These are phyloP conservation scores for Wickerhamomyces ciferrii DNA, from an alignment of 805 yeast species.

Conservation along the genomic window DNA sequence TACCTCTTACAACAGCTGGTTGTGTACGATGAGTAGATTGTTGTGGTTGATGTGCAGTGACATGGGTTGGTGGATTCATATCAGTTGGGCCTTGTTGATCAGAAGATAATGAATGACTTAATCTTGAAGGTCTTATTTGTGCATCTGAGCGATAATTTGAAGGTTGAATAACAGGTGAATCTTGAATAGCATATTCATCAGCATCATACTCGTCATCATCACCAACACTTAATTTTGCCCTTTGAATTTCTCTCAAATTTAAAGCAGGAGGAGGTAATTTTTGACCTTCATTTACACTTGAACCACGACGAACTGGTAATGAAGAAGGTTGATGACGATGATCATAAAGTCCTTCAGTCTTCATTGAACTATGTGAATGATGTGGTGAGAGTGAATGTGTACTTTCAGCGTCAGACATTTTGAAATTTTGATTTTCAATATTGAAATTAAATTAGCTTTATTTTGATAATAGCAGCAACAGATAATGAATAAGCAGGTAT, in stretches of 20 bases:
- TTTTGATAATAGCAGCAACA: too few species aligned
- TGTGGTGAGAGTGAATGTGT: conserved; percentile 14
- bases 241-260: not conserved
- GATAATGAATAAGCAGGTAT: too few species aligned
- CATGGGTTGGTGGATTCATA: not conserved
- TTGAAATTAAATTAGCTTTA: too few species aligned
- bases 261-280: conserved; percentile 19
- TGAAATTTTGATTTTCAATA: too few species aligned
- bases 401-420: conserved; percentile 24
- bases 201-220: conserved; percentile 6
- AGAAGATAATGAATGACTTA: conserved; percentile 3
- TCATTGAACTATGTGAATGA: conserved; percentile 29
- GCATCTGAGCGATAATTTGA: conserved; percentile 2
- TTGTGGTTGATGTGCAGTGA: not conserved
- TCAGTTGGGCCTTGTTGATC: not conserved
- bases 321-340: conserved; percentile 44
- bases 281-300: conserved; percentile 8
- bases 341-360: conserved; percentile 38
- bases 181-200: conserved; percentile 14
- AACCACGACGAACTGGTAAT: conserved; percentile 27
- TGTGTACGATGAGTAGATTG: too few species aligned
- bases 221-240: not conserved
- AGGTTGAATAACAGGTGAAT: conserved; percentile 3
- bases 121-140: conserved; percentile 8
- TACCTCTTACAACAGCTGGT: not conserved